Conservation (phyloP, 306 rosid species). For the Sindora glabra region DNA sequence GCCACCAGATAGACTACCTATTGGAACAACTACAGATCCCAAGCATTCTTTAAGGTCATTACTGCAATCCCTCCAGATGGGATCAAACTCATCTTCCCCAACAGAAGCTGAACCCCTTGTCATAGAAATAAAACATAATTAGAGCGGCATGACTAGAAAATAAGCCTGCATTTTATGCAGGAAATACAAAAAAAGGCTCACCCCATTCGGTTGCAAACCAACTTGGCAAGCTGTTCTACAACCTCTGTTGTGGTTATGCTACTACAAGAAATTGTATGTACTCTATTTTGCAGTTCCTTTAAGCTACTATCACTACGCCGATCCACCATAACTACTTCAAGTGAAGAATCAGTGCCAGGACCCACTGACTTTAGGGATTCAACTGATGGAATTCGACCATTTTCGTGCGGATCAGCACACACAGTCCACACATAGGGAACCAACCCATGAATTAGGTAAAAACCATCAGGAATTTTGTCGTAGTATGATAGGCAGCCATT, state of each 20-base stretch:
- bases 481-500: constrained; percentile 92
- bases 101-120: constrained; percentile 82
- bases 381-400: constrained; percentile 83
- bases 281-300: constrained; percentile 79
- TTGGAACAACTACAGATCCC: constrained; percentile 91
- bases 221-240: constrained; percentile 86
- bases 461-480: constrained; percentile 86
- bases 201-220: constrained; percentile 92
- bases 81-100: constrained; percentile 59
- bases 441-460: constrained; percentile 84
- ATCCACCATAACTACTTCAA: constrained; percentile 86
- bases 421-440: constrained; percentile 85
- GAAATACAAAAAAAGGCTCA: constrained; percentile 40
- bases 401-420: constrained; percentile 83
- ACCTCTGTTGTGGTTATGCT: constrained; percentile 75
- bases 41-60: constrained; percentile 73
- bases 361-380: constrained; percentile 71
- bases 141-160: constrained; percentile 21
- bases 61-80: constrained; percentile 79
- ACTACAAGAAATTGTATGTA: constrained; percentile 47
- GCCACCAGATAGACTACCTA: constrained; percentile 88
- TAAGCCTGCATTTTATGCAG: constrained; percentile 17
- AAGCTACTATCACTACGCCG: constrained; percentile 64
- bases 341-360: constrained; percentile 47
- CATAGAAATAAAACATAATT: constrained; percentile 41